A percentile compares a stretch with the other conserved stretches of the same genome.
Conservation (phyloP, 805 yeast genomes). For the Cyberlindnera xylosilytica region DNA sequence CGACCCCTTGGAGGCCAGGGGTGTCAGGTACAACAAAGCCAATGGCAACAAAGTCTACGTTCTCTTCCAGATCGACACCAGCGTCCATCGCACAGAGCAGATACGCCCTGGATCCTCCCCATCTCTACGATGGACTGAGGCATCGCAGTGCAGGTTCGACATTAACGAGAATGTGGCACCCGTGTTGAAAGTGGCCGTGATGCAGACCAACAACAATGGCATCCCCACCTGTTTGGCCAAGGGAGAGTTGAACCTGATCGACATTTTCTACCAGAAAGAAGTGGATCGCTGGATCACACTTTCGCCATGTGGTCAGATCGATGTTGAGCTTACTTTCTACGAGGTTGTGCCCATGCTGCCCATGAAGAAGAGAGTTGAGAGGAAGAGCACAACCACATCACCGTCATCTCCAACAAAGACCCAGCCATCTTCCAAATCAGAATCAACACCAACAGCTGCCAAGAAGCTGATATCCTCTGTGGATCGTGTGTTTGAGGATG, state of each 20-base stretch:
- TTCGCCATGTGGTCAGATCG: slow-evolving; percentile 16
- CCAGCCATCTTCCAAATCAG: not conserved
- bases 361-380: slow-evolving; percentile 1
- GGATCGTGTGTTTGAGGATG: slow-evolving; percentile 25
- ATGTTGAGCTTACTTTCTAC: slow-evolving; percentile 25
- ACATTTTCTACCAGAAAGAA: slow-evolving; percentile 16
- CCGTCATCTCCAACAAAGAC: not conserved
- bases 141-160: slow-evolving; percentile 25
- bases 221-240: slow-evolving; percentile 18
- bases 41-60: slow-evolving; percentile 13
- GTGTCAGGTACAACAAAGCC: slow-evolving; percentile 4
- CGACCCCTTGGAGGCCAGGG: slow-evolving; percentile 25
- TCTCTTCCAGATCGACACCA: slow-evolving; percentile 23
- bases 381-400: not conserved
- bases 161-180: slow-evolving; percentile 17
- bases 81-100: slow-evolving; percentile 15
- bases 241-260: slow-evolving; percentile 17
- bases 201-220: slow-evolving; percentile 14
- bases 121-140: slow-evolving; percentile 20
- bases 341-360: slow-evolving; percentile 26
- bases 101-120: not conserved
- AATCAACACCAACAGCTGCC: too few species aligned
- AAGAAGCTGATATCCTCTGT: slow-evolving; percentile 19
- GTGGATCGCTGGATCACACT: slow-evolving; percentile 16
- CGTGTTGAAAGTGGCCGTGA: slow-evolving; percentile 14